A percentile compares a stretch with the other conserved stretches of the same genome.
Evolutionary conservation across 2,329 filamentous ascomycete species (phyloP).

Genomic region (Fusarium torulosum): DNA sequence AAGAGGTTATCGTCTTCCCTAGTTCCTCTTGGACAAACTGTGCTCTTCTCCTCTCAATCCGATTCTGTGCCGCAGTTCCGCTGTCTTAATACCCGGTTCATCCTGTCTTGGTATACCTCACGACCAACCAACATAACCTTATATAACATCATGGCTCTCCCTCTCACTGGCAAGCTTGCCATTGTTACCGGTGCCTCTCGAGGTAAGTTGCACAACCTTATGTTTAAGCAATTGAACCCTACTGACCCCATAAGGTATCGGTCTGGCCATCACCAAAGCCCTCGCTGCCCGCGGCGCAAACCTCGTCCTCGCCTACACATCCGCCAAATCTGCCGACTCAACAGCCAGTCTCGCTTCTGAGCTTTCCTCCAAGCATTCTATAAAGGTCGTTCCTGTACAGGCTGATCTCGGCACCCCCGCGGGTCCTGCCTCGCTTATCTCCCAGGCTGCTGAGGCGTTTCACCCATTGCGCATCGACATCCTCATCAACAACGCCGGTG

Average conservation of each 20-base stretch:
- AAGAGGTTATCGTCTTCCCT: constrained; percentile 4
- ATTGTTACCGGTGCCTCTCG: constrained; percentile 84
- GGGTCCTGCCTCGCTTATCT: constrained; percentile 43
- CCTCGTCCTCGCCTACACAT: constrained; percentile 47
- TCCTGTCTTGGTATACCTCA: neutral
- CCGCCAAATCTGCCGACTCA: constrained; percentile 34
- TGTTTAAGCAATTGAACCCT: neutral
- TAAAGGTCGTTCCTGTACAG: constrained; percentile 72
- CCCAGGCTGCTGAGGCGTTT: constrained; percentile 44
- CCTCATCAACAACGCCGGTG: constrained; percentile 85
- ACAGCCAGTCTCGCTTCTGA: constrained; percentile 42
- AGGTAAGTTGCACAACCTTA: constrained; percentile 62
- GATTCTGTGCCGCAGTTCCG: constrained; percentile 1
- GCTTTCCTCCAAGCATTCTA: constrained; percentile 61
- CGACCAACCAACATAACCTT: neutral
- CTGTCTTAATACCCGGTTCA: constrained; percentile 16
- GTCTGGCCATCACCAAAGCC: constrained; percentile 42
- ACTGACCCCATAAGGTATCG: constrained; percentile 41
- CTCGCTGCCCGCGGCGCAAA: constrained; percentile 48
- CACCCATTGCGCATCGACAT: constrained; percentile 64
- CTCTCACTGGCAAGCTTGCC: constrained; percentile 79
- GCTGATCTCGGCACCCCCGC: constrained; percentile 61
- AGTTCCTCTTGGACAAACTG: neutral
- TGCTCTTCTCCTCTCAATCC: constrained; percentile 1
- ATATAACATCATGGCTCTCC: constrained; percentile 55